Evolutionary conservation across 352 stramenopile genomes (phyloP).

Genomic region (Globisporangium heterothallicum): DNA sequence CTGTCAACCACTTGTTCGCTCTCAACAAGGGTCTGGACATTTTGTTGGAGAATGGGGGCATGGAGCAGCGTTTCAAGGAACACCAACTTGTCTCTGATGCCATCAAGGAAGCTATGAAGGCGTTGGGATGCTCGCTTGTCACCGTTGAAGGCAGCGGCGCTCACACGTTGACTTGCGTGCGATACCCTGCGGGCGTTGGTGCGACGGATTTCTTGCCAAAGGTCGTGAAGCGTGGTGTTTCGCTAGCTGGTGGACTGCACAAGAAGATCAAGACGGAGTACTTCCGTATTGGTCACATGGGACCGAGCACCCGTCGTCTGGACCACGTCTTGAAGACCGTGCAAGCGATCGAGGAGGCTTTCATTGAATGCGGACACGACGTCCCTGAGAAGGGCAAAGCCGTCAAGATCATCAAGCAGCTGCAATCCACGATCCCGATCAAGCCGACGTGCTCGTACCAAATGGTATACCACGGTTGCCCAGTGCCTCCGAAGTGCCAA

Average conservation of each 20-base stretch:
- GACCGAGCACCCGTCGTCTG: conserved; percentile 62
- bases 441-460: conserved; percentile 37
- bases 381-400: conserved; percentile 53
- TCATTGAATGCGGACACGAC: conserved; percentile 66
- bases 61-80: conserved; percentile 73
- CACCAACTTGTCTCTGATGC: conserved; percentile 51
- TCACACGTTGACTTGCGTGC: conserved; percentile 73
- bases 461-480: conserved; percentile 48
- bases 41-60: conserved; percentile 64
- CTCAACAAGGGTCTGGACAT: conserved; percentile 65
- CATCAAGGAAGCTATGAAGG: conserved; percentile 63
- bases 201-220: conserved; percentile 70
- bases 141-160: conserved; percentile 40
- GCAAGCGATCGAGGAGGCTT: conserved; percentile 58
- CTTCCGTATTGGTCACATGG: conserved; percentile 84
- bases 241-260: conserved; percentile 65
- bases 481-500: conserved; percentile 65
- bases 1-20: conserved; percentile 75
- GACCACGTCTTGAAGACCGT: conserved; percentile 76
- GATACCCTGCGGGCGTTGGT: conserved; percentile 58
- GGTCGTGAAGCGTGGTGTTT: conserved; percentile 63
- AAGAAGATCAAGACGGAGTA: conserved; percentile 83
- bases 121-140: conserved; percentile 56
- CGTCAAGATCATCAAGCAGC: conserved; percentile 47
- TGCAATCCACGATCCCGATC: conserved; percentile 45